Percentiles rank a stretch among this genome's conserved stretches.
Conservation (phyloP, 345 rosid species). For the Eucalyptus regnans region DNA sequence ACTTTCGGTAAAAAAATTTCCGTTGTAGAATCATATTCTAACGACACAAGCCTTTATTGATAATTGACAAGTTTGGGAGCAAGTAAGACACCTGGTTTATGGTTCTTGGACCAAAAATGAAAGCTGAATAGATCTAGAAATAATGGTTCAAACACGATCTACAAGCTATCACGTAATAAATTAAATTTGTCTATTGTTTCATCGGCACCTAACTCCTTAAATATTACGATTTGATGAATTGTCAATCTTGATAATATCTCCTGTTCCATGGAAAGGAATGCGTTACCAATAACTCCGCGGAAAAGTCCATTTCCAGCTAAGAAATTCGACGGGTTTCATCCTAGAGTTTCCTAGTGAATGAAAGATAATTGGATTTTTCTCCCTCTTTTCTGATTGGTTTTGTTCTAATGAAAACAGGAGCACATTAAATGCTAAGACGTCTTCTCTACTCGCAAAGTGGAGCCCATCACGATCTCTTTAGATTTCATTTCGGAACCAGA, state of each 20-base stretch:
- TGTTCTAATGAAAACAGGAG: not conserved
- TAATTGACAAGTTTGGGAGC: too few relatives aligned
- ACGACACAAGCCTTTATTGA: not conserved
- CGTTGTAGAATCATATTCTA: rapidly evolving
- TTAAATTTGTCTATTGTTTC: too few relatives aligned
- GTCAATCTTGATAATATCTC: too few relatives aligned
- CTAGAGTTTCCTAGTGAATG: not conserved
- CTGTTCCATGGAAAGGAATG: not conserved
- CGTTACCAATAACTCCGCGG: not conserved
- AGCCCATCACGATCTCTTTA: too few relatives aligned
- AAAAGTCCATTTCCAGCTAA: not conserved
- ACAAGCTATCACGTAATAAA: too few relatives aligned
- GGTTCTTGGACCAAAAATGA: too few relatives aligned
- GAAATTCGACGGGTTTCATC: not conserved
- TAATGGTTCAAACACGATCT: too few relatives aligned
- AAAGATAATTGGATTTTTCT: too few relatives aligned
- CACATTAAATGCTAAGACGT: not conserved
- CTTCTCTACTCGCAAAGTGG: not conserved
- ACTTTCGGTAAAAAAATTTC: not conserved
- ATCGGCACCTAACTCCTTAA: not conserved
- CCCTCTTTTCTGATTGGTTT: not conserved
- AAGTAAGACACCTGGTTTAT: too few relatives aligned
- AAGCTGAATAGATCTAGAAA: too few relatives aligned
- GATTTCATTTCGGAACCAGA: too few relatives aligned
- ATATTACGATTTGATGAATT: too few relatives aligned